Evolutionary conservation across 73 alveolate species (phyloP).

Genomic region (Breviolum minutum): DNA sequence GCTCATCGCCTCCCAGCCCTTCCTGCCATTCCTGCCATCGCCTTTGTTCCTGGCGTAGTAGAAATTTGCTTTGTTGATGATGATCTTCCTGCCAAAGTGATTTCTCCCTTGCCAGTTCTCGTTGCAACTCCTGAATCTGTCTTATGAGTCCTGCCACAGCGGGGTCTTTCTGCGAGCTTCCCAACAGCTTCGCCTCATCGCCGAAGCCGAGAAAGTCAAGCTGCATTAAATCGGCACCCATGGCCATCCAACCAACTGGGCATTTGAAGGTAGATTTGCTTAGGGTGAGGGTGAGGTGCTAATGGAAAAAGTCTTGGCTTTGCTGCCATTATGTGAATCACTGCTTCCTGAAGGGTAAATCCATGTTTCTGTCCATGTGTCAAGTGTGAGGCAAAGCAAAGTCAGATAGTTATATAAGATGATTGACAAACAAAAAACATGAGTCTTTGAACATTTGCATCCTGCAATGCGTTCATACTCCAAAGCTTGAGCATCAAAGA

Average conservation of each 20-base stretch:
- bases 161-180: background rate
- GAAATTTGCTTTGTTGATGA: background rate
- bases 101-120: background rate
- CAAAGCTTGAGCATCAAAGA: background rate
- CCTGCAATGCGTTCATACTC: background rate
- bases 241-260: conserved; percentile 9
- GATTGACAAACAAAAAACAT: background rate
- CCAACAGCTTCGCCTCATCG: background rate
- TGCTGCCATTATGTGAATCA: too few species aligned
- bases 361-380: too few species aligned
- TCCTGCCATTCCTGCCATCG: conserved; percentile 54
- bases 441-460: background rate
- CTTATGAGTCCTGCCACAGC: background rate
- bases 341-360: too few species aligned
- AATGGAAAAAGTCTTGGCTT: too few species aligned
- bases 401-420: too few species aligned
- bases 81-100: background rate
- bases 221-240: conserved; percentile 1
- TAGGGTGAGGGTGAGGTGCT: too few species aligned
- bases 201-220: background rate
- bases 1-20: background rate
- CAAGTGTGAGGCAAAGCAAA: too few species aligned
- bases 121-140: background rate
- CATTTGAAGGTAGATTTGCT: background rate
- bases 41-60: conserved; percentile 51